Conservation (phyloP, 2,329 filamentous ascomycete genomes). For the Podosphaera fusca region DNA sequence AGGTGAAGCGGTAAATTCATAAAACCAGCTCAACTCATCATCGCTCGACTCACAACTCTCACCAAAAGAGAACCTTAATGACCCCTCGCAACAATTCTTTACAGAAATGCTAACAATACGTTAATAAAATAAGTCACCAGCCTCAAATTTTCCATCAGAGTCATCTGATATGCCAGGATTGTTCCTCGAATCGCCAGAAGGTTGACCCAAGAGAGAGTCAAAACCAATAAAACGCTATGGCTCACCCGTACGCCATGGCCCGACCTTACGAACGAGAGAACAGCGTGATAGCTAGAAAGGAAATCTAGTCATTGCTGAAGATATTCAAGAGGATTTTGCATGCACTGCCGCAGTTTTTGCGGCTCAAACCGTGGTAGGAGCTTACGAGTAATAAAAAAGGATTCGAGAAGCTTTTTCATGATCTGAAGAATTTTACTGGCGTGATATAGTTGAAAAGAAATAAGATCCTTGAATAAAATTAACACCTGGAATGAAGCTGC, state of each 20-base stretch:
- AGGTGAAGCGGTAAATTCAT: background rate
- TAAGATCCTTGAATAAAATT: background rate
- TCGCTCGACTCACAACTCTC: background rate
- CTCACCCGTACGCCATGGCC: background rate
- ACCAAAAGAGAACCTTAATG: background rate
- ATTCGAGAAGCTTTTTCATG: background rate
- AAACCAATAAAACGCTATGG: background rate
- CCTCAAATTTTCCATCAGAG: background rate
- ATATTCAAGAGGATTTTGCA: background rate
- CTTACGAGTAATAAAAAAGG: background rate
- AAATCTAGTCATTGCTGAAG: background rate
- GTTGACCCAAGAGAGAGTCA: background rate
- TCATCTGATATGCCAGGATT: background rate
- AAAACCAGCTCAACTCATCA: background rate
- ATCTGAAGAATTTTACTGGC: background rate
- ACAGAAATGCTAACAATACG: background rate
- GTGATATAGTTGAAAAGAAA: background rate
- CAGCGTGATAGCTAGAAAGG: background rate
- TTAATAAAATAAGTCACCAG: background rate
- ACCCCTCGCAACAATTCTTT: background rate
- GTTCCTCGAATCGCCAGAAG: background rate
- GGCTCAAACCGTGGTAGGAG: background rate
- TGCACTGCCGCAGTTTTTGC: background rate
- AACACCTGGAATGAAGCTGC: background rate
- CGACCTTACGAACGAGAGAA: background rate